Conservation (phyloP, 495 filamentous ascomycete genomes). For the Hamigera avellanea region DNA sequence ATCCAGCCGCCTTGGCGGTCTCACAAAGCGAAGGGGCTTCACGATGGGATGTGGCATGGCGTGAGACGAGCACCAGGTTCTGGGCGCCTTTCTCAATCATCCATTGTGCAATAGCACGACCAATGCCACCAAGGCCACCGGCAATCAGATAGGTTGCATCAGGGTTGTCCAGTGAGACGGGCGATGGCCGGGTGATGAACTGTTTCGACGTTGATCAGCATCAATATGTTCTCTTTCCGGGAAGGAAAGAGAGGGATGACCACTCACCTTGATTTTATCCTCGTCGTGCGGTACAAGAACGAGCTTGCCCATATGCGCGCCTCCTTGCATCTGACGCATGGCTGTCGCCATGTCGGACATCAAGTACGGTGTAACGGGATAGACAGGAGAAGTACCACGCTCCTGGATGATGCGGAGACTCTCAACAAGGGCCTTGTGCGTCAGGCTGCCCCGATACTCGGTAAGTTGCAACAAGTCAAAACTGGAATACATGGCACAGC, state of each 20-base stretch:
- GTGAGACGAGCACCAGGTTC: constrained; percentile 45
- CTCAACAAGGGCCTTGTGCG: constrained; percentile 15
- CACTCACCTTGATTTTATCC: constrained; percentile 16
- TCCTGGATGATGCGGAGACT: no score
- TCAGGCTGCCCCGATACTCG: constrained; percentile 13
- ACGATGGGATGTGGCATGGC: constrained; percentile 42
- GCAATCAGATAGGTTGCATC: constrained; percentile 51
- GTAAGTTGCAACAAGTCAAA: constrained; percentile 36
- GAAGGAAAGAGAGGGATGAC: no score
- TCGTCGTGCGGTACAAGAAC: constrained; percentile 22
- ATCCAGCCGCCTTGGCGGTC: constrained; percentile 36
- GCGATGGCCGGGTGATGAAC: neutral
- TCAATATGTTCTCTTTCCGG: no score
- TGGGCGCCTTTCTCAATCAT: constrained; percentile 48
- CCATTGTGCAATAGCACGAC: constrained; percentile 46
- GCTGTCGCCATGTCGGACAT: constrained; percentile 34
- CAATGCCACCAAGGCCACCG: constrained; percentile 53
- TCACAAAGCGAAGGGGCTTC: constrained; percentile 45
- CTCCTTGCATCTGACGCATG: constrained; percentile 35
- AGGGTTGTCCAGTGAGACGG: constrained; percentile 3
- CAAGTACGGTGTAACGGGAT: constrained; percentile 22
- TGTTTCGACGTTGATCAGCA: no score
- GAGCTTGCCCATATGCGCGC: constrained; percentile 40
- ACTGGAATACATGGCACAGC: constrained; percentile 28
- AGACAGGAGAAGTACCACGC: constrained; percentile 12